phyloP scores from a whole-genome alignment of 208 protist genomes.

The Trypanosoma boissoni region DNA sequence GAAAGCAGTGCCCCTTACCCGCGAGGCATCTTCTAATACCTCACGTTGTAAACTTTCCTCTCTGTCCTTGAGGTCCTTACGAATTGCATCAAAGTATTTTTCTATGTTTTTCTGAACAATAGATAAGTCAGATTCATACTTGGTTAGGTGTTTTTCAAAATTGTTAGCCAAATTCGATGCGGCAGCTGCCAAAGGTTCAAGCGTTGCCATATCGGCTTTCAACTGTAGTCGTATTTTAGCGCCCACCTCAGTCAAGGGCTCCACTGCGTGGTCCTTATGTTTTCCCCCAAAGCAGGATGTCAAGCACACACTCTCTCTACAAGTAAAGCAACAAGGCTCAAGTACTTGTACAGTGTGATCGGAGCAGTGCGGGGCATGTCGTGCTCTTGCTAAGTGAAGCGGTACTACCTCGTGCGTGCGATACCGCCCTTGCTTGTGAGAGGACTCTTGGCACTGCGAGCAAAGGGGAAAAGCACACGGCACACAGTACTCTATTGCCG shows the following conservation, averaged over 20 bases:
- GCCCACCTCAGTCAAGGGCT: constrained; percentile 4
- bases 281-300: constrained; percentile 67
- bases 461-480: constrained; percentile 80
- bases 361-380: constrained; percentile 27
- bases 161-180: constrained; percentile 4
- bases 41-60: constrained; percentile 35
- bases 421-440: constrained; percentile 60
- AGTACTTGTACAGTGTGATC: constrained; percentile 46
- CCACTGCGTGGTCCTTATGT: constrained; percentile 60
- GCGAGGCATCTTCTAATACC: neutral
- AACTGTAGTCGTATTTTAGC: constrained; percentile 1
- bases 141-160: constrained; percentile 11
- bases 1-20: neutral
- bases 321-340: constrained; percentile 71
- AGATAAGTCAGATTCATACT: constrained; percentile 25
- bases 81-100: constrained; percentile 34
- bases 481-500: constrained; percentile 35
- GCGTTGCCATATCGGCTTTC: neutral
- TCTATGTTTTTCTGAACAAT: constrained; percentile 31
- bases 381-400: constrained; percentile 28
- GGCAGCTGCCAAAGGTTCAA: neutral
- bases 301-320: constrained; percentile 49
- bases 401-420: constrained; percentile 49
- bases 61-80: constrained; percentile 32
- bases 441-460: constrained; percentile 33